Conservation (phyloP, 331 rosid species). For the Malus hybrid region DNA sequence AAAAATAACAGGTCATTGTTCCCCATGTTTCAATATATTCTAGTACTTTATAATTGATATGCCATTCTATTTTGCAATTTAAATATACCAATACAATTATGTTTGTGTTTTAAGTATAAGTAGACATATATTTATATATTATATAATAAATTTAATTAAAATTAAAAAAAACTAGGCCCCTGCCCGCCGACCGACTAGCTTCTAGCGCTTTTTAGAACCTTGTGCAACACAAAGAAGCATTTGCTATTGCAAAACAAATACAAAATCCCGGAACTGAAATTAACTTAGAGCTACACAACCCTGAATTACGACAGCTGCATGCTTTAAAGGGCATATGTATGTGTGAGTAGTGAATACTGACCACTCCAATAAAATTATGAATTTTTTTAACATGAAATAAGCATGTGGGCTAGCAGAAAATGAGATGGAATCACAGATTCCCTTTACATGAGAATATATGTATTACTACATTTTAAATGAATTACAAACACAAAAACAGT, state of each 20-base stretch:
- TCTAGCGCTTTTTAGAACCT: too few relatives aligned
- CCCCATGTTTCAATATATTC: too few relatives aligned
- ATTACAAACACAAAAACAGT: constrained; percentile 15
- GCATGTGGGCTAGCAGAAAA: neutral
- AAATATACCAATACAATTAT: too few relatives aligned
- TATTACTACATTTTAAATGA: neutral
- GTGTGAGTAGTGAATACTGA: neutral
- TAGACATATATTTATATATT: too few relatives aligned
- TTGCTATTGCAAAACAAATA: constrained; percentile 1
- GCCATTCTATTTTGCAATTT: too few relatives aligned
- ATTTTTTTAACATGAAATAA: neutral
- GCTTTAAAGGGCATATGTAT: neutral
- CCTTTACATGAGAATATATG: neutral
- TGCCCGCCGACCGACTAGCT: too few relatives aligned
- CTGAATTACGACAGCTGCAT: neutral
- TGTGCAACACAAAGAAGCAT: neutral
- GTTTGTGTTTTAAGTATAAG: too few relatives aligned
- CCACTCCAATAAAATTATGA: neutral
- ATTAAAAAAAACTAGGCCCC: too few relatives aligned
- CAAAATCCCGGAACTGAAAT: neutral
- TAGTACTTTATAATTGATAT: too few relatives aligned
- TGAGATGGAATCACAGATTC: neutral
- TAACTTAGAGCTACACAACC: neutral
- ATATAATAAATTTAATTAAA: too few relatives aligned
- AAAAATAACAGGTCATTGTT: too few relatives aligned